Base-by-base conservation (phyloP, 2,329 filamentous ascomycete genomes). In the Ascosphaera pollenicola region DNA sequence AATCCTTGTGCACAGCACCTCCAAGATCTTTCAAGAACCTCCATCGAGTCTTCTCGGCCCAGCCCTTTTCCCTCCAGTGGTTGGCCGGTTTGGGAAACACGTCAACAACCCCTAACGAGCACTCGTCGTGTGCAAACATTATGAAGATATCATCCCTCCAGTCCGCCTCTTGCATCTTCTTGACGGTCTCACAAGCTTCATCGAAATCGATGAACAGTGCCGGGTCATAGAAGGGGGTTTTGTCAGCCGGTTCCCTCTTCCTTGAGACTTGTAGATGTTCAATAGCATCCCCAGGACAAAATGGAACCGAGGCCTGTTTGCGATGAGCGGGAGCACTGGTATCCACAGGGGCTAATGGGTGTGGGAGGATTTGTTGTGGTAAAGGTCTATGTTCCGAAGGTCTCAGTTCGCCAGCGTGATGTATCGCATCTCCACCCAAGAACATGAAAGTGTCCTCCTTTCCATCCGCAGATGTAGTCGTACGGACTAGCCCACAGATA, bases 101-200 rank as follows among this genome's bases (percentile, higher is more conserved):
- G 34, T 49, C 48, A 4, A 54, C 45, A 17, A 41, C 35, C 28
- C 44, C 47, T 3, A 45, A 17, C 18, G 54, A 24, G 16, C 44
- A 43, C 15, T 44, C 37, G 44, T 54, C 53, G 36, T 56, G 53
- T 4, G 52, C 51, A 36, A 51, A 47, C 18, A 54, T 43, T 16
- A 56, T 49, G 39, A 55, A 50, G 8, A 55, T 40, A 39, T 49
- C 47, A 15, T 48, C 46, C 11, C 45, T 43, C 5, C 48, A 47
- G 31, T 54, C 51, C 3, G 47, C 44, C 30, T 51, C 49, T 35
- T 53, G 45, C 17, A 52, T 31, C 31, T 48, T 47, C 17, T 44
- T 46, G 16, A 45, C 39, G 3, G 40, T 45, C 6, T 30, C 32
- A 19, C 24, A 15, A 10, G 38, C 41, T 4, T 37, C 17, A 26